Evolutionary conservation across 75 land plant genomes (phyloP).

Genomic region (Chamaecyparis obtusa): DNA sequence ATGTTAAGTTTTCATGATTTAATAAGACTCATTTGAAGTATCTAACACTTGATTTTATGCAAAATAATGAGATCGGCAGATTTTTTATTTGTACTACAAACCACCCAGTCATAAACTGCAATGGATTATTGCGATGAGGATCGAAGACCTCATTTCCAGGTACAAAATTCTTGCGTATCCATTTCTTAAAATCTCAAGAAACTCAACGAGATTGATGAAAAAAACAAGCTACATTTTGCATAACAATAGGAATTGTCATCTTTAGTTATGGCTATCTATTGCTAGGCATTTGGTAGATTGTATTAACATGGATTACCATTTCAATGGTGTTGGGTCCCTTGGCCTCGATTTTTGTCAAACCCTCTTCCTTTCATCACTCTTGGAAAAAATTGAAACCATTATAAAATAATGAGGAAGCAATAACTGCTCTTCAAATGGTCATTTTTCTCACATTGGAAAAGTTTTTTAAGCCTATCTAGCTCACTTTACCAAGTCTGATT

Average conservation of each 20-base stretch:
- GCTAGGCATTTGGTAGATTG: slow-evolving; percentile 9
- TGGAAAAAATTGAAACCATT: too few relatives aligned
- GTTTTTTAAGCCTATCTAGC: neutral
- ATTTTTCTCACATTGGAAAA: neutral
- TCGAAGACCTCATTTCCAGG: neutral
- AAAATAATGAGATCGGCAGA: too few relatives aligned
- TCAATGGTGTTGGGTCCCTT: slow-evolving; percentile 86
- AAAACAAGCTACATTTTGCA: neutral
- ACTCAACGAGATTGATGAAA: neutral
- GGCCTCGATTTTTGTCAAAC: slow-evolving; percentile 71
- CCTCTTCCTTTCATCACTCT: too few relatives aligned
- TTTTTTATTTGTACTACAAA: too few relatives aligned
- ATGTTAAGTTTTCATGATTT: too few relatives aligned
- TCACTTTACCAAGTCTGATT: neutral
- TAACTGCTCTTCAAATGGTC: neutral
- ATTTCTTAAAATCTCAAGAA: neutral
- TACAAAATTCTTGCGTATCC: neutral
- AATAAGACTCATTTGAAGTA: too few relatives aligned
- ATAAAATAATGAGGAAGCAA: too few relatives aligned
- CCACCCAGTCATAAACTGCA: neutral
- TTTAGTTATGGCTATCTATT: neutral
- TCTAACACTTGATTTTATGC: too few relatives aligned
- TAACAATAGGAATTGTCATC: neutral
- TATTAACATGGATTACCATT: slow-evolving; percentile 65
- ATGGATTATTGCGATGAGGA: slow-evolving; percentile 11